Conservation (phyloP, 2,329 filamentous ascomycete genomes). For the Parascedosporium putredinis region DNA sequence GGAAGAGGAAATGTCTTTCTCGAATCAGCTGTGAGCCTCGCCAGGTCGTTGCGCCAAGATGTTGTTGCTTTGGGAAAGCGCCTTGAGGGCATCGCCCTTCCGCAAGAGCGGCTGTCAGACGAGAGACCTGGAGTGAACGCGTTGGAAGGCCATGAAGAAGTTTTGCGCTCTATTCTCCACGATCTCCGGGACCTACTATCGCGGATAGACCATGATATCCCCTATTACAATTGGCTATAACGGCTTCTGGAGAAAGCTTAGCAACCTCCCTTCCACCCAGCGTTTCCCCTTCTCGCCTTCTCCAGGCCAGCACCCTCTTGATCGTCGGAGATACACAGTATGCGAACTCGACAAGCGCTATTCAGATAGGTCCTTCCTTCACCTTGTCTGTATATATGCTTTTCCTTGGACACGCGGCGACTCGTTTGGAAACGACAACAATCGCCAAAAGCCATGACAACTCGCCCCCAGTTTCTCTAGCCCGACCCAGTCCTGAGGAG, state of each 20-base stretch:
- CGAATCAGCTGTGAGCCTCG: conserved; percentile 74
- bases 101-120: conserved; percentile 36
- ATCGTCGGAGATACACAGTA: conserved; percentile 82
- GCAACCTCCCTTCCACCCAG: conserved; percentile 69
- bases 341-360: conserved; percentile 47
- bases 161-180: conserved; percentile 58
- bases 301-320: conserved; percentile 88
- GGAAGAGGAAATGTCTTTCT: conserved; percentile 49
- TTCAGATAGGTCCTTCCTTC: conserved; percentile 82
- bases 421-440: not conserved
- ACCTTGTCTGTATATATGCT: conserved; percentile 89
- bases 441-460: not conserved
- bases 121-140: not conserved
- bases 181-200: conserved; percentile 67
- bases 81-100: conserved; percentile 57
- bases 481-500: not conserved
- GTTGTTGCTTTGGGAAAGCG: conserved; percentile 71
- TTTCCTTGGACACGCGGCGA: conserved; percentile 62
- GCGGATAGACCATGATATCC: conserved; percentile 83
- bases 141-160: conserved; percentile 43
- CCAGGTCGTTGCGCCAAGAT: conserved; percentile 71
- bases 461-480: not conserved
- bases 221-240: conserved; percentile 89
- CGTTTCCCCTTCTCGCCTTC: conserved; percentile 78
- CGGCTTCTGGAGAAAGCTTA: conserved; percentile 80